These are phyloP conservation scores for Phoenix roebelenii DNA, from an alignment of 176 grass and related monocot genomes.

Conservation along the genomic window DNA sequence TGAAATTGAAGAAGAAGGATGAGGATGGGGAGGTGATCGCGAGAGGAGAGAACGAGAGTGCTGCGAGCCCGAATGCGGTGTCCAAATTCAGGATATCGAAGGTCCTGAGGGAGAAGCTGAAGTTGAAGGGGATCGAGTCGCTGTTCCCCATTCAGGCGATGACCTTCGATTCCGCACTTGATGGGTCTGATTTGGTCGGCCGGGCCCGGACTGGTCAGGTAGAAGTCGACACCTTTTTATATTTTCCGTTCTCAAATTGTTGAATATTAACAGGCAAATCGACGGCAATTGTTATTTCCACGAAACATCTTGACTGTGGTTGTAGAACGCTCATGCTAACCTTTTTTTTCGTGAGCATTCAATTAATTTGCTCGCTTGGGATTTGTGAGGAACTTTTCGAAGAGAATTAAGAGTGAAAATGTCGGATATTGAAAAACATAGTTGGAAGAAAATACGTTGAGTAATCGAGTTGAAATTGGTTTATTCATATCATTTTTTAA, in stretches of 20 bases:
- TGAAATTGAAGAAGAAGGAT: not conserved
- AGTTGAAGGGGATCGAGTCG: constrained; percentile 70
- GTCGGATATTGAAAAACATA: no score
- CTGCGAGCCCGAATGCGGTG: constrained; percentile 49
- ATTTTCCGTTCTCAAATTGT: not conserved
- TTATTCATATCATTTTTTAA: no score
- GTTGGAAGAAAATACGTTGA: no score
- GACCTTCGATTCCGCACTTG: constrained; percentile 77
- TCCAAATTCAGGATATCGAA: constrained; percentile 79
- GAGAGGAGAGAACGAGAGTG: constrained; percentile 46
- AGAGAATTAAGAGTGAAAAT: no score
- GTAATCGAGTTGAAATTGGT: no score
- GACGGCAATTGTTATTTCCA: no score
- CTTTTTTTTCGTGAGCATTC: no score
- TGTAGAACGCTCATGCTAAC: no score
- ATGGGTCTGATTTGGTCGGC: constrained; percentile 79
- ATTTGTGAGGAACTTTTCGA: no score
- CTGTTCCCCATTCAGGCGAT: constrained; percentile 92
- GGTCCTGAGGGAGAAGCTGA: constrained; percentile 48
- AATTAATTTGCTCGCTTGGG: no score
- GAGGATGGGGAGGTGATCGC: not conserved
- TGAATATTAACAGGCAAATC: no score
- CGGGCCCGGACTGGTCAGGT: constrained; percentile 98
- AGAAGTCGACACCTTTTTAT: not conserved
- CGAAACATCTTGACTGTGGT: no score